Base-by-base conservation (phyloP, 2,329 filamentous ascomycete species). In the Pseudogymnoascus sp. region DNA sequence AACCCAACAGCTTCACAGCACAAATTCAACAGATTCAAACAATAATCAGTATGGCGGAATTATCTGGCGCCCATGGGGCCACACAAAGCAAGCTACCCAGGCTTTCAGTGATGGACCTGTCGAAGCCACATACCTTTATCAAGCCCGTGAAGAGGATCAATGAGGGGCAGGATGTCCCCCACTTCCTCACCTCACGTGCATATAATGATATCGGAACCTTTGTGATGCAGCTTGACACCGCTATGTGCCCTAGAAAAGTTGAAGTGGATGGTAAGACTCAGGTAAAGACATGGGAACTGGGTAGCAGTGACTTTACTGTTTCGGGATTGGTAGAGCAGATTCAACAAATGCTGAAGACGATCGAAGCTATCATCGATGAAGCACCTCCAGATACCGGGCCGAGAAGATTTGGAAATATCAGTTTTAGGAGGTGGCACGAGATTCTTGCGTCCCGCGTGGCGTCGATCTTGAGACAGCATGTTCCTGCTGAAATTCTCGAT, bases 191-290 rank as follows among this genome's bases (percentile, higher is more conserved):
- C 7, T 91, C 89, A 56, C 83, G 82, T 65, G 94, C 90, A 45
- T 96, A 97, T 74, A 81, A 84, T 61, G 90, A 96, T 70, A 89
- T 99, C 59, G 88, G 90, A 72, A 81, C 83, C 52, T 97, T 96
- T 71, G 77, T 97, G 52, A 79, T 95, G 65, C 94, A 97, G 74
- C 84, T 99, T 56, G 97, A 96, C 72, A 84, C 86, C 61, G 82
- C 92, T 9, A 83, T 97, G 74, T 89, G 92, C 65, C 92, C 92
- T 0, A 77, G 83, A 18, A 84, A 80, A 65, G 66, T 70, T 2
- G 62, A 69, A 2, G 70, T 72, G 18, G 67, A 73, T 65, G 67
- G 72, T 59, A 71, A 72, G 62, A 69, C 71, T 15, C 71, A 70
- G 48, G 70, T 76, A 41, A 80, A 82, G 64, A 77, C 79, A n/a